These are phyloP conservation scores for Vickermania ingenoplastis DNA, from an alignment of 208 protist species.

Conservation along the genomic window DNA sequence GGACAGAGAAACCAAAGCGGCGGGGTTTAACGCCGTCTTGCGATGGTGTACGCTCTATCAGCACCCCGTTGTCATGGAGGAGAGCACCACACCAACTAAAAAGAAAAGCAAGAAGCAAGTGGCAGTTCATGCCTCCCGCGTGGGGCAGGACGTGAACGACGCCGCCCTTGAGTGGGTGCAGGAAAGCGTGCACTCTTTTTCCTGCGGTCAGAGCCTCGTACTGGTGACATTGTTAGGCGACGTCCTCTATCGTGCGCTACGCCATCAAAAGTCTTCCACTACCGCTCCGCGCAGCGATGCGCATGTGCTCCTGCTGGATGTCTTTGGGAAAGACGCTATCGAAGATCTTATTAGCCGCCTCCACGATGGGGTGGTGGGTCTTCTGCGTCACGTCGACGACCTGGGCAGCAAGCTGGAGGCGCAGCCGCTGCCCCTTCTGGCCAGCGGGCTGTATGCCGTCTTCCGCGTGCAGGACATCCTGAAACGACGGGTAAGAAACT, in stretches of 20 bases:
- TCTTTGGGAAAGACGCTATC: background rate
- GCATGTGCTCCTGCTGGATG: background rate
- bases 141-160: constrained; percentile 15
- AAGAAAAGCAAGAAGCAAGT: background rate
- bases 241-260: constrained; percentile 18
- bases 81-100: too few relatives aligned
- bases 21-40: constrained; percentile 48
- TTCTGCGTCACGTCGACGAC: constrained; percentile 3
- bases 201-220: constrained; percentile 66
- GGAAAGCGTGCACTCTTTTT: constrained; percentile 21
- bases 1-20: constrained; percentile 16
- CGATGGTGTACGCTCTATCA: constrained; percentile 64
- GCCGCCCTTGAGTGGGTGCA: constrained; percentile 53
- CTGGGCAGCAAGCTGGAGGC: constrained; percentile 23
- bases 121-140: background rate
- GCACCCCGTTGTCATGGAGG: background rate
- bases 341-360: background rate
- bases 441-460: constrained; percentile 50
- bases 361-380: background rate
- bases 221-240: constrained; percentile 65
- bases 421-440: constrained; percentile 52
- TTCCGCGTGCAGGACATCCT: constrained; percentile 15
- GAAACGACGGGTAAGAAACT: constrained; percentile 7
- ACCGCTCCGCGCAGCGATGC: background rate
- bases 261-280: background rate